Evolutionary conservation across 2,329 filamentous ascomycete species (phyloP).

Genomic region (Phyllosticta paracitricarpa): DNA sequence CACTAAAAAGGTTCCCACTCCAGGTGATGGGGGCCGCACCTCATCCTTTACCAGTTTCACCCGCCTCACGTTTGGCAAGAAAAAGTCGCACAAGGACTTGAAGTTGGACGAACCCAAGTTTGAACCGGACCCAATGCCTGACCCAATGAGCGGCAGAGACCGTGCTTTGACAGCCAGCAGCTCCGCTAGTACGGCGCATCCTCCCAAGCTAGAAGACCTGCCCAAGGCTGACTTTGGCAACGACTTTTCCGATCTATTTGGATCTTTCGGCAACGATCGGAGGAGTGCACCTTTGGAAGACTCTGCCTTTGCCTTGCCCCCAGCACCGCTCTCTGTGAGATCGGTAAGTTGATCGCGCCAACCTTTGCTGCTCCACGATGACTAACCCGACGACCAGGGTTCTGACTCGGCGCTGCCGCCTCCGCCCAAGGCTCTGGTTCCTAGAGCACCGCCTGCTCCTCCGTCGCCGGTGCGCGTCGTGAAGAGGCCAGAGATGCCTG

Average conservation of each 20-base stretch:
- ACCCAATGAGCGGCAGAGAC: constrained; percentile 5
- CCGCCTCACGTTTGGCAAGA: constrained; percentile 7
- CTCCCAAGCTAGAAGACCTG: constrained; percentile 33
- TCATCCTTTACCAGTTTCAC: constrained; percentile 9
- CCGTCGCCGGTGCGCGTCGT: constrained; percentile 7
- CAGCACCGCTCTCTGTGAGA: constrained; percentile 4
- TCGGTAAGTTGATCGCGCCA: constrained; percentile 6
- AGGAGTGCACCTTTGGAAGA: constrained; percentile 11
- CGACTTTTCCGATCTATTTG: constrained; percentile 40
- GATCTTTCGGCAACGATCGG: constrained; percentile 31
- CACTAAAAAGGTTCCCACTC: constrained; percentile 4
- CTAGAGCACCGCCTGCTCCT: constrained; percentile 3
- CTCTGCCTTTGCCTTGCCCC: constrained; percentile 2
- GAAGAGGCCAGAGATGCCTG: constrained; percentile 29
- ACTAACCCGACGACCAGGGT: constrained; percentile 1
- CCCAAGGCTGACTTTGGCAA: constrained; percentile 28
- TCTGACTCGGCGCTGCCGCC: constrained; percentile 8
- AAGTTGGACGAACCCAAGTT: background rate
- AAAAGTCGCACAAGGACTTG: constrained; percentile 6
- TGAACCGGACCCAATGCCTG: background rate
- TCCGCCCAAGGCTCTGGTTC: constrained; percentile 6
- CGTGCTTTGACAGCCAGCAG: constrained; percentile 40
- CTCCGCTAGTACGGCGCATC: constrained; percentile 31
- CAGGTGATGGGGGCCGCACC: constrained; percentile 1
- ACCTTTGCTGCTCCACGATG: background rate